These are phyloP conservation scores for Epichloe gansuensis DNA, from an alignment of 2,329 filamentous ascomycete species.

Conservation along the genomic window DNA sequence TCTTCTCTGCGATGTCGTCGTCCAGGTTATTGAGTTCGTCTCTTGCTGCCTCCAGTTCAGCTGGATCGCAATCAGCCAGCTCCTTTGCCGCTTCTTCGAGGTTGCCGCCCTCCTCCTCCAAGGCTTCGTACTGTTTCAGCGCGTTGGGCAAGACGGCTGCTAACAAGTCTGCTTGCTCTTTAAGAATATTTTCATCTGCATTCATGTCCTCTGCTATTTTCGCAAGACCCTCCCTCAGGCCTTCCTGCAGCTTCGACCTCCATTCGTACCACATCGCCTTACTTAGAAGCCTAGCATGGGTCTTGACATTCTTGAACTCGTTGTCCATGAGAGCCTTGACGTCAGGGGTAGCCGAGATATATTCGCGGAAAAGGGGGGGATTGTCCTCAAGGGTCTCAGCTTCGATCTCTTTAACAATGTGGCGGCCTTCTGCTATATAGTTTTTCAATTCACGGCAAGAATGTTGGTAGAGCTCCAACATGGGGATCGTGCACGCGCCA, in stretches of 20 bases:
- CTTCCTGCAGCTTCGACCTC: conserved; percentile 76
- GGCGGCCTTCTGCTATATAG: conserved; percentile 86
- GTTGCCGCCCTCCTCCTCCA: conserved; percentile 51
- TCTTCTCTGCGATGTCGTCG: conserved; percentile 56
- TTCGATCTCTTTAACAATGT: conserved; percentile 84
- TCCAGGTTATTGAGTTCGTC: conserved; percentile 52
- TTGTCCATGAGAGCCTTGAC: conserved; percentile 84
- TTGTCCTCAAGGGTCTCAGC: conserved; percentile 80
- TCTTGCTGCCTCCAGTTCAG: conserved; percentile 64
- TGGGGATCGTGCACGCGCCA: conserved; percentile 80
- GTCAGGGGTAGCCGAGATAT: conserved; percentile 71
- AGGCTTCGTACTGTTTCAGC: conserved; percentile 42
- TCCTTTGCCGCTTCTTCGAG: conserved; percentile 62
- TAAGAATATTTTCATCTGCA: conserved; percentile 53
- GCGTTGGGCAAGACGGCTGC: conserved; percentile 54
- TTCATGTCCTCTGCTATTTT: conserved; percentile 67
- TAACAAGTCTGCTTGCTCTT: conserved; percentile 56
- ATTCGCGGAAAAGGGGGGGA: conserved; percentile 83
- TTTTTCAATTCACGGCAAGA: conserved; percentile 92
- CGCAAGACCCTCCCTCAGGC: conserved; percentile 67
- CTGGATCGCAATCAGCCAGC: conserved; percentile 66
- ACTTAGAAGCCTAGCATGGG: conserved; percentile 75
- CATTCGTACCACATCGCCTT: conserved; percentile 98
- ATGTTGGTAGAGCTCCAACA: conserved; percentile 90
- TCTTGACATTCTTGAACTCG: conserved; percentile 95